Evolutionary conservation across 2,329 filamentous ascomycete genomes (phyloP).

Genomic region (Dactylellina drechsleri): DNA sequence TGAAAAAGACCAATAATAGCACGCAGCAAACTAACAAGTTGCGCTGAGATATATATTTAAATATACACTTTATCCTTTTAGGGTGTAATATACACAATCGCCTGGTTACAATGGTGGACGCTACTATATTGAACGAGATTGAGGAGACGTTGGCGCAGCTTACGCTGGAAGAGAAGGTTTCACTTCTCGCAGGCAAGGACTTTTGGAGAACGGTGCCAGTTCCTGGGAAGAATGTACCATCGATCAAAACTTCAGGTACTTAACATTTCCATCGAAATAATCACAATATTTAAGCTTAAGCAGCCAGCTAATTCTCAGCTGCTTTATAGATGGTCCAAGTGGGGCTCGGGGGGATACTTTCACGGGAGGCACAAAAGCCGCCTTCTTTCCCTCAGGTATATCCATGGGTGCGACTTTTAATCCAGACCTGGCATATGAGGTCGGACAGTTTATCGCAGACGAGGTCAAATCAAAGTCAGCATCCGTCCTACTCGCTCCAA

Average conservation of each 20-base stretch:
- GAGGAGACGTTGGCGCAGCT: conserved; percentile 47
- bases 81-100: not conserved
- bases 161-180: conserved; percentile 55
- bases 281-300: not conserved
- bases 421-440: conserved; percentile 56
- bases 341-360: conserved; percentile 57
- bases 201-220: conserved; percentile 77
- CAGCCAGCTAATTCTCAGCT: conserved; percentile 16
- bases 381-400: conserved; percentile 56
- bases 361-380: conserved; percentile 54
- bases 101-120: conserved; percentile 25
- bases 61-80: too few species aligned
- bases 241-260: conserved; percentile 46
- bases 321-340: conserved; percentile 56
- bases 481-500: conserved; percentile 71
- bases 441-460: conserved; percentile 58
- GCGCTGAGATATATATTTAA: too few species aligned
- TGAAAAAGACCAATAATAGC: too few species aligned
- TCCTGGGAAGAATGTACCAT: conserved; percentile 62
- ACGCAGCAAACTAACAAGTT: too few species aligned
- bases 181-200: conserved; percentile 61
- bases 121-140: conserved; percentile 29
- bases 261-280: too few species aligned
- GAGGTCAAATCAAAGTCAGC: conserved; percentile 61
- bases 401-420: conserved; percentile 59